These are phyloP conservation scores for Starmerella tilneyi DNA, from an alignment of 805 yeast species.

Conservation along the genomic window DNA sequence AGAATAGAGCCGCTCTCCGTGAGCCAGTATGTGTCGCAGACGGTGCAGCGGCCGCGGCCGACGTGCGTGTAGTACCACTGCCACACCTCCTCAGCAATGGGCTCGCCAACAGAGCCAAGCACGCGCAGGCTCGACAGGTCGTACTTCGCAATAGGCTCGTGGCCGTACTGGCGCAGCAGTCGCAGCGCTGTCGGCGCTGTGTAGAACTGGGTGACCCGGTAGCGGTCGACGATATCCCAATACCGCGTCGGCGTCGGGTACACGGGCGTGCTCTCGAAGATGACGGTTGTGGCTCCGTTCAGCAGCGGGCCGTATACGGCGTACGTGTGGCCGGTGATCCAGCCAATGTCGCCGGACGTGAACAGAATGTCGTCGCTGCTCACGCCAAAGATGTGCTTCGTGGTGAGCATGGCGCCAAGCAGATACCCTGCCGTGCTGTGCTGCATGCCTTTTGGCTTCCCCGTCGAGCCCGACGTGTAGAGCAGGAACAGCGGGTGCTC, in stretches of 20 bases:
- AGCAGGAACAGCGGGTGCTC: conserved; percentile 94
- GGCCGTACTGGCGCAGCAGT: conserved; percentile 82
- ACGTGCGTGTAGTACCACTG: conserved; percentile 93
- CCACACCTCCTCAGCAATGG: conserved; percentile 97
- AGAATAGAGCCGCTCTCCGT: conserved; percentile 96
- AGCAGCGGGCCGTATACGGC: conserved; percentile 88
- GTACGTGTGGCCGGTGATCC: conserved; percentile 98
- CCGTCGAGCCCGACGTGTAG: conserved; percentile 97
- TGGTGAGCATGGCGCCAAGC: conserved; percentile 82
- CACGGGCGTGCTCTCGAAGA: conserved; percentile 96
- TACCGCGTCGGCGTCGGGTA: conserved; percentile 91
- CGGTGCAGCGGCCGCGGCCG: conserved; percentile 81
- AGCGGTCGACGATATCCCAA: conserved; percentile 90
- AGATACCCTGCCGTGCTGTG: conserved; percentile 93
- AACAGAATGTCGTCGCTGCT: conserved; percentile 79
- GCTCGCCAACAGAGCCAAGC: conserved; percentile 96
- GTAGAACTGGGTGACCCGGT: conserved; percentile 89
- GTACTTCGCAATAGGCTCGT: conserved; percentile 66
- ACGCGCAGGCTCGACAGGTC: conserved; percentile 82
- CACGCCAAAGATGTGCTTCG: conserved; percentile 87
- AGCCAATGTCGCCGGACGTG: conserved; percentile 98
- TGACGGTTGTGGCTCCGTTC: conserved; percentile 80
- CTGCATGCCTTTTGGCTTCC: conserved; percentile 96
- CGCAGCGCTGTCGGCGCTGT: conserved; percentile 98
- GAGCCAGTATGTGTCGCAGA: conserved; percentile 97